Base-by-base conservation (phyloP, 208 protist genomes). In the Leishmania aethiopica region DNA sequence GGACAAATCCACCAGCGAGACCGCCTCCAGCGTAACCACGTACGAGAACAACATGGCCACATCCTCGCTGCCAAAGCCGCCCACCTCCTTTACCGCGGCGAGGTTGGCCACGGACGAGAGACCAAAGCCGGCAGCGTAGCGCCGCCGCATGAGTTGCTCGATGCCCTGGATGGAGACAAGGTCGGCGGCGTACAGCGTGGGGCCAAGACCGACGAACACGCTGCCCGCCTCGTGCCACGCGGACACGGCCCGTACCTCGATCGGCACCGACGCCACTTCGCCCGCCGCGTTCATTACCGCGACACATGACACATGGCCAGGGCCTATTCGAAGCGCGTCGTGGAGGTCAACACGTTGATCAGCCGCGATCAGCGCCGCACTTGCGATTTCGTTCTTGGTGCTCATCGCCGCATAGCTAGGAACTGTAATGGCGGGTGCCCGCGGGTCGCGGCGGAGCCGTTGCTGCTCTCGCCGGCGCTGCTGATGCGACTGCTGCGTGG, bases 241-340 rank as follows among this genome's bases (percentile, higher is more conserved):
- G 32, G 88, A 71, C 10, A 82, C 88, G 28, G 92, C 85, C 47
- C 89, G 87, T 62, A 84, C 79, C 53, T 94, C 88, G 32, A 93
- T 86, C 35, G 91, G 90, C 67, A 94, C 88, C 4, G 81, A 84
- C 40, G 84, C 83, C 11, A 97, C 66, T 83, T 96, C 90, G 5
- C 94, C 94, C 10, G 88, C 85, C 17, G 77, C 57, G 78, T 91
- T 95, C 81, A 97, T 90, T 71, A 88, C 92, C 25, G 94, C 89
- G 49, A 96, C 83, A 55, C 75, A 90, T 13, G 92, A 91, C 42
- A 90, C 88, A 64, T 85, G 79, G 71, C 92, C 92, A 4, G 83
- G 77, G 7, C 93, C 93, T 19, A 88, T 74, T 37, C 78, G 86
- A 67, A 90, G 80, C 1, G 80, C 71, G 57, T 71, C 51, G 45